Evolutionary conservation across 305 asterid genomes (phyloP).

Genomic region (Rubia balearica): DNA sequence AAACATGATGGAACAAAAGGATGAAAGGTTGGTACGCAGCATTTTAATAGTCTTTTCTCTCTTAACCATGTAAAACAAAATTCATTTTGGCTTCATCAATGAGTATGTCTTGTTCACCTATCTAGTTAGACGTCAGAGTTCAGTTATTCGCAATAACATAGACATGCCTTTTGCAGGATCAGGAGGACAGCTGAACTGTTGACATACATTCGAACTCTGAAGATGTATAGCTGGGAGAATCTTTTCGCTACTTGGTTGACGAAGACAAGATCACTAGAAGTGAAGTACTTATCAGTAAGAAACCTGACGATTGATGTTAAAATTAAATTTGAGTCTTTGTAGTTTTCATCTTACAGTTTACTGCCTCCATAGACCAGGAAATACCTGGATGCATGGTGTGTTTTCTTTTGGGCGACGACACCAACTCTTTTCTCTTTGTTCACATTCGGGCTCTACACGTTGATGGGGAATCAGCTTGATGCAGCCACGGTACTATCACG

Average conservation of each 20-base stretch:
- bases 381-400: constrained; percentile 97
- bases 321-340: neutral
- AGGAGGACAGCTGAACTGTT: constrained; percentile 76
- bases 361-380: constrained; percentile 57
- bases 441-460: constrained; percentile 88
- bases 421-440: constrained; percentile 90
- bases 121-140: neutral
- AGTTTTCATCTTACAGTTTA: constrained; percentile 10
- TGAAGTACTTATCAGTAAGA: constrained; percentile 67
- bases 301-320: constrained; percentile 7
- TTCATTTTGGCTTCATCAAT: neutral
- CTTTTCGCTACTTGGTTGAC: constrained; percentile 71
- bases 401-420: constrained; percentile 99
- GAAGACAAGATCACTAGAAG: constrained; percentile 87
- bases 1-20: constrained; percentile 94
- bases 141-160: neutral
- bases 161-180: constrained; percentile 47
- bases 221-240: constrained; percentile 95
- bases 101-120: neutral
- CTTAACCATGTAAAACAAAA: neutral
- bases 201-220: constrained; percentile 76
- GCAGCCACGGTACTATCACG: constrained; percentile 82
- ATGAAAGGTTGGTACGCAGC: constrained; percentile 55
- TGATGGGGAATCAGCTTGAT: constrained; percentile 90
- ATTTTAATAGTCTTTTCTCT: neutral